A percentile compares a stretch with the other conserved stretches of the same genome.
Evolutionary conservation across 441 rosid genomes (phyloP).

Genomic region (Erodium moschatum): DNA sequence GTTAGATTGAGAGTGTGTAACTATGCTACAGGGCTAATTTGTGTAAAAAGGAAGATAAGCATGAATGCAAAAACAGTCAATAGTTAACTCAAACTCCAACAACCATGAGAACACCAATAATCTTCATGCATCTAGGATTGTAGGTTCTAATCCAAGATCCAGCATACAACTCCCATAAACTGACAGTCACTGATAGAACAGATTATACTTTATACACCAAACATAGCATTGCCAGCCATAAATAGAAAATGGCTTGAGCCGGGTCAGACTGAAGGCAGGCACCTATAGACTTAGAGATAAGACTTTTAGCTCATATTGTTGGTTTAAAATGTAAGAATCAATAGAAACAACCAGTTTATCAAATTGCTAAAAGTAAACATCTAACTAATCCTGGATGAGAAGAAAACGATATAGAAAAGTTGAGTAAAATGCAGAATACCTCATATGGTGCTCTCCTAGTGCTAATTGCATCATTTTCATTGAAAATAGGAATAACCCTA

Average conservation of each 20-base stretch:
- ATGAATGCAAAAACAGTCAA: neutral
- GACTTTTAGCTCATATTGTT: neutral
- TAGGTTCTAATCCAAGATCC: neutral
- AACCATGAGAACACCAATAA: neutral
- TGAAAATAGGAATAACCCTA: constrained; percentile 42
- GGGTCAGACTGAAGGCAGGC: too few relatives aligned
- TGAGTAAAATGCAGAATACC: constrained; percentile 21
- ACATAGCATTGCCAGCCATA: neutral
- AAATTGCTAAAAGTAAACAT: neutral
- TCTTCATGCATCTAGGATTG: neutral
- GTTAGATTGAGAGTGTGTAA: neutral
- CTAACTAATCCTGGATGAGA: neutral
- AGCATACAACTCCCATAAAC: neutral
- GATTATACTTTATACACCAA: neutral
- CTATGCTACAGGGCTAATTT: neutral
- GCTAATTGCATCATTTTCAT: constrained; percentile 48
- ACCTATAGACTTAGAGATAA: neutral
- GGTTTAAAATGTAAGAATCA: neutral
- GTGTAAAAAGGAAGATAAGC: neutral
- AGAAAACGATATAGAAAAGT: neutral
- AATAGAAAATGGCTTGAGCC: too few relatives aligned
- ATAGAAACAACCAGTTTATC: neutral
- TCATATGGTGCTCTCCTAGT: constrained; percentile 44
- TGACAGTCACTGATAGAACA: neutral
- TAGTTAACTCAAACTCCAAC: neutral